A percentile compares a stretch with the other conserved stretches of the same genome.
These are phyloP conservation scores for Physocladia obscura DNA, from an alignment of 192 early-diverging fungal species.

Conservation along the genomic window DNA sequence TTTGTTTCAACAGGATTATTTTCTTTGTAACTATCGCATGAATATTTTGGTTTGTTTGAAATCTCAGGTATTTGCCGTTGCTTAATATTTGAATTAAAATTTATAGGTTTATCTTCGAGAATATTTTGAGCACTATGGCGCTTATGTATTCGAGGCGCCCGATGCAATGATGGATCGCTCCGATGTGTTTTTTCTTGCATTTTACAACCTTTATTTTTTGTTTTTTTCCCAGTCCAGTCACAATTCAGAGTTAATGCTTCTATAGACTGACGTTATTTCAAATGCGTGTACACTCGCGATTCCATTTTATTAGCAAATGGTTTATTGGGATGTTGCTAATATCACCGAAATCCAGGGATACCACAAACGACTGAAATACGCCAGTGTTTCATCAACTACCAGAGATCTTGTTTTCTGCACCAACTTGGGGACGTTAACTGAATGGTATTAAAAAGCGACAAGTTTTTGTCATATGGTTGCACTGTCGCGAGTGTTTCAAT, in stretches of 20 bases:
- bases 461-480: conserved; percentile 36
- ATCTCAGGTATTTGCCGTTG: too few species aligned
- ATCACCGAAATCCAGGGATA: not conserved
- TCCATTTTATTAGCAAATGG: too few species aligned
- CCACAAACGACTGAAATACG: not conserved
- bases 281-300: too few species aligned
- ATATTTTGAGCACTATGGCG: not conserved
- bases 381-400: conserved; percentile 51
- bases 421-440: conserved; percentile 64
- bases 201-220: conserved; percentile 19
- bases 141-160: too few species aligned
- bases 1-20: too few species aligned
- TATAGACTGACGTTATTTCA: conserved; percentile 46
- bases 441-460: conserved; percentile 72
- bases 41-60: too few species aligned
- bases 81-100: not conserved
- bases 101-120: not conserved
- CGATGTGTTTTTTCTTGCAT: not conserved
- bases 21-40: too few species aligned
- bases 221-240: conserved; percentile 3
- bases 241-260: conserved; percentile 36
- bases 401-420: conserved; percentile 92
- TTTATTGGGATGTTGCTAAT: not conserved
- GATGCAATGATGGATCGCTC: not conserved
- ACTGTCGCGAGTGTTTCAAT: not conserved